Conservation (phyloP, 495 filamentous ascomycete species). For the Chlorociboria aeruginascens region DNA sequence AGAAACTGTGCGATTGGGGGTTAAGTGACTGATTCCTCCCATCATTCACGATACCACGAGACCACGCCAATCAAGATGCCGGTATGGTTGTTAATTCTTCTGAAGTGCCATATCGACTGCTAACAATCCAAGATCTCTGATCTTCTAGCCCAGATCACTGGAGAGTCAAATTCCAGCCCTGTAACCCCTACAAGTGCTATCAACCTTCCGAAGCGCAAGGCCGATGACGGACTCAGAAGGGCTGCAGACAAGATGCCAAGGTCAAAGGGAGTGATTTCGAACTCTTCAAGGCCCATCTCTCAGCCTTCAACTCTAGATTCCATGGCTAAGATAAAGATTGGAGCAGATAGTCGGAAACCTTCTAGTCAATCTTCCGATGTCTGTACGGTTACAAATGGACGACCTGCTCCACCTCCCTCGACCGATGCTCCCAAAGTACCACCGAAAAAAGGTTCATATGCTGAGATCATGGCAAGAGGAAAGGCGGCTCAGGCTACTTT, state of each 20-base stretch:
- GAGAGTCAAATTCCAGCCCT: constrained; percentile 28
- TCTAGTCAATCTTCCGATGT: background rate
- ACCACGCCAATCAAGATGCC: constrained; percentile 11
- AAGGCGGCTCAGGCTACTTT: constrained; percentile 37
- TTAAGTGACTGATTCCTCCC: background rate
- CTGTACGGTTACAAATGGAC: constrained; percentile 13
- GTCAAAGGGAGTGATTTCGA: constrained; percentile 6
- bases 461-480: constrained; percentile 56
- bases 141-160: constrained; percentile 42
- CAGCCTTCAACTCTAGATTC: constrained; percentile 18
- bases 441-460: constrained; percentile 55
- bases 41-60: background rate
- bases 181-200: constrained; percentile 7
- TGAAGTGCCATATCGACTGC: background rate
- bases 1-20: constrained; percentile 3
- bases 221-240: constrained; percentile 31
- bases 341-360: constrained; percentile 12
- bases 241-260: constrained; percentile 22
- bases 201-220: constrained; percentile 33
- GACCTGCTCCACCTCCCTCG: constrained; percentile 9
- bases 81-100: constrained; percentile 6
- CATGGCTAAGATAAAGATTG: constrained; percentile 21
- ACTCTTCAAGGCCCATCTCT: constrained; percentile 20
- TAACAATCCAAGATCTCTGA: constrained; percentile 30
- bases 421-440: constrained; percentile 12